phyloP scores from a whole-genome alignment of 1,284 basidiomycete species.

The Golubevia pallescens region DNA sequence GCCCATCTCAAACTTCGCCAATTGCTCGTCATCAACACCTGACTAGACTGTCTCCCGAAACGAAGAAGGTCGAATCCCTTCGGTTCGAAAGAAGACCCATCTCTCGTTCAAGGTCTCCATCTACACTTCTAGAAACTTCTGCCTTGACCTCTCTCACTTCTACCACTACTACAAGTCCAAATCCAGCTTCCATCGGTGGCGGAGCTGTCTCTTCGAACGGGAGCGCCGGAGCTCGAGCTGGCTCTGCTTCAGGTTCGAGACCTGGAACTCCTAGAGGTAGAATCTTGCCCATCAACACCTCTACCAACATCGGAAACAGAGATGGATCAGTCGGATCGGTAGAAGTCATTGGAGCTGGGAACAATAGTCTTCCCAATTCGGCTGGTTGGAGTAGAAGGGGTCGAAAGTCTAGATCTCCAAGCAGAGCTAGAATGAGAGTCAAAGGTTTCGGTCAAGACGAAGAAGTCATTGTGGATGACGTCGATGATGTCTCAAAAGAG shows the following conservation, averaged over 20 bases:
- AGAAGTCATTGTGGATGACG: slow-evolving; percentile 14
- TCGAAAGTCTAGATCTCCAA: slow-evolving; percentile 1
- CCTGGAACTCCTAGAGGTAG: not conserved
- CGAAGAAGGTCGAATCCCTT: slow-evolving; percentile 19
- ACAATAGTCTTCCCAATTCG: slow-evolving; percentile 1
- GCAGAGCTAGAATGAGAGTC: slow-evolving; percentile 12
- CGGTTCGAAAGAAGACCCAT: slow-evolving; percentile 44
- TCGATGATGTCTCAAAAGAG: not conserved
- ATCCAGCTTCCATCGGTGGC: too few species aligned
- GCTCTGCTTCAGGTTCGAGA: not conserved
- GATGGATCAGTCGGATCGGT: not conserved
- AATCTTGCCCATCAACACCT: not conserved
- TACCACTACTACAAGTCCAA: slow-evolving; percentile 2
- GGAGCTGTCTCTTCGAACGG: slow-evolving; percentile 12
- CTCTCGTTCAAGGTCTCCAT: slow-evolving; percentile 39
- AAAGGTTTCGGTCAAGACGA: slow-evolving; percentile 35
- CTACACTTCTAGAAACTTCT: slow-evolving; percentile 22
- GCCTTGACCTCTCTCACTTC: slow-evolving; percentile 15
- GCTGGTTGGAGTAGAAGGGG: not conserved
- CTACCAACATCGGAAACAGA: not conserved
- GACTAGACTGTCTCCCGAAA: slow-evolving; percentile 17
- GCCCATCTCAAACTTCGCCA: too few species aligned
- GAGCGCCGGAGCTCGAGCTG: slow-evolving; percentile 4
- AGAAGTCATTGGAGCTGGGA: not conserved
- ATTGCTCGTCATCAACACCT: not conserved